phyloP scores from a whole-genome alignment of 179 eudicot species.

The Nepenthes alata region DNA sequence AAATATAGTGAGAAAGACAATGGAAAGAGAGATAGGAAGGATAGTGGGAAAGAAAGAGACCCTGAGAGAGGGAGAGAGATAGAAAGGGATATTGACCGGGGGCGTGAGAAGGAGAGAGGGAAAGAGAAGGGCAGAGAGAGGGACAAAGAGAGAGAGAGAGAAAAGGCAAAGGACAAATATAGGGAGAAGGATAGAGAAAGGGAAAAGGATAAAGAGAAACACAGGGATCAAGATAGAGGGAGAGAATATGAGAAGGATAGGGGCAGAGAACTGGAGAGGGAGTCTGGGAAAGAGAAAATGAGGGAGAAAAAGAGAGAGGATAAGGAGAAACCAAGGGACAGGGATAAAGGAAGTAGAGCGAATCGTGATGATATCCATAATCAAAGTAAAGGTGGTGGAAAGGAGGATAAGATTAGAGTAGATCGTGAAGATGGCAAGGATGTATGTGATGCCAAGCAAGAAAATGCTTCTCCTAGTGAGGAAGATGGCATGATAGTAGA shows the following conservation, averaged over 20 bases:
- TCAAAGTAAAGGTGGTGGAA: slow-evolving; percentile 31
- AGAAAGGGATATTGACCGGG: slow-evolving; percentile 28
- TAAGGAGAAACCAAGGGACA: slow-evolving; percentile 31
- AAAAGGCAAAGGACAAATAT: slow-evolving; percentile 32
- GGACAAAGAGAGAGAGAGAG: slow-evolving; percentile 29
- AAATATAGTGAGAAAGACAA: slow-evolving; percentile 36
- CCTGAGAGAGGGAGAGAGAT: slow-evolving; percentile 28
- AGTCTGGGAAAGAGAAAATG: slow-evolving; percentile 30
- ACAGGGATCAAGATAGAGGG: slow-evolving; percentile 30
- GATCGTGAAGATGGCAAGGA: slow-evolving; percentile 30
- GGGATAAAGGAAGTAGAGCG: slow-evolving; percentile 37
- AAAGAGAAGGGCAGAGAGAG: slow-evolving; percentile 30
- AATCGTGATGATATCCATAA: slow-evolving; percentile 51
- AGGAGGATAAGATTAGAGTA: slow-evolving; percentile 21
- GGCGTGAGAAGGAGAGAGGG: slow-evolving; percentile 31
- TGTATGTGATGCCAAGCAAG: slow-evolving; percentile 19
- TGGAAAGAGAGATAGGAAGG: slow-evolving; percentile 23
- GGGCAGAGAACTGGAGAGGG: slow-evolving; percentile 27
- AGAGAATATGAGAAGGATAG: slow-evolving; percentile 22
- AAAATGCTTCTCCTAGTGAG: slow-evolving; percentile 17
- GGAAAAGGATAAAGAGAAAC: slow-evolving; percentile 45
- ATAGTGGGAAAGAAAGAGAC: slow-evolving; percentile 26
- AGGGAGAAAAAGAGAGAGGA: slow-evolving; percentile 36
- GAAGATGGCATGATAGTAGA: slow-evolving; percentile 17
- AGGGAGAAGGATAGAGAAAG: slow-evolving; percentile 33